Evolutionary conservation across 768 basidiomycete species (phyloP).

Genomic region (Wakefieldia striispora): DNA sequence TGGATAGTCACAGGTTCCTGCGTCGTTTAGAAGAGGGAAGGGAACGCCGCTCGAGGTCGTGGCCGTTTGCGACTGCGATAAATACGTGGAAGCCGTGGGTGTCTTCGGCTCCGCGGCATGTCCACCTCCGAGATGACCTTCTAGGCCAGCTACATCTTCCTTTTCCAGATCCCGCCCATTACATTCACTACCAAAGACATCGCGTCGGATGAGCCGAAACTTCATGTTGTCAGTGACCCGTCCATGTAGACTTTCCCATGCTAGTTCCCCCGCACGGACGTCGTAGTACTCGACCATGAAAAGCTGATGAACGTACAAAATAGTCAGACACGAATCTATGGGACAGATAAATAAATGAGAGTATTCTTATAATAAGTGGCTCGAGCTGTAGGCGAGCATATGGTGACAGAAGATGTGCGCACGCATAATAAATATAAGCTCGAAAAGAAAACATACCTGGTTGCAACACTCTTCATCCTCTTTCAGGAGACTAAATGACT

Average conservation of each 20-base stretch:
- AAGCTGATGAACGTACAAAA: conserved; percentile 25
- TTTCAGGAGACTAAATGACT: conserved; percentile 25
- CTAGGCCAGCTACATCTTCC: conserved; percentile 25
- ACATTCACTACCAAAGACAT: conserved; percentile 20
- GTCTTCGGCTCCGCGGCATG: conserved; percentile 38
- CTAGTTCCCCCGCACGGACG: conserved; percentile 52
- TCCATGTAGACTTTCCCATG: conserved; percentile 49
- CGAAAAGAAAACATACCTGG: conserved; percentile 26
- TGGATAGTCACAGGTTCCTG: conserved; percentile 16
- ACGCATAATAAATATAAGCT: background rate
- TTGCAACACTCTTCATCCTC: conserved; percentile 22
- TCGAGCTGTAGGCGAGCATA: conserved; percentile 6
- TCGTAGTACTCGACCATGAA: conserved; percentile 72
- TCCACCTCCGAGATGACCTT: conserved; percentile 32
- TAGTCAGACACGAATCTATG: conserved; percentile 14
- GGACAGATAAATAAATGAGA: conserved; percentile 1
- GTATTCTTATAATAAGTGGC: background rate
- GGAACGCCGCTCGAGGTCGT: conserved; percentile 23
- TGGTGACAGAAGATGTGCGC: background rate
- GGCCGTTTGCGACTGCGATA: conserved; percentile 31
- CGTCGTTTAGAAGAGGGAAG: conserved; percentile 26
- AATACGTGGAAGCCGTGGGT: conserved; percentile 34
- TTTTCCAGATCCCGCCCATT: conserved; percentile 25
- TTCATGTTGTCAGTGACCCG: conserved; percentile 51
- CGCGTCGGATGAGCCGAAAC: conserved; percentile 43